Evolutionary conservation across 805 yeast genomes (phyloP), one percentile per base, ranked within the genome.

Genomic region (Barnettozyma wickerhamii): DNA sequence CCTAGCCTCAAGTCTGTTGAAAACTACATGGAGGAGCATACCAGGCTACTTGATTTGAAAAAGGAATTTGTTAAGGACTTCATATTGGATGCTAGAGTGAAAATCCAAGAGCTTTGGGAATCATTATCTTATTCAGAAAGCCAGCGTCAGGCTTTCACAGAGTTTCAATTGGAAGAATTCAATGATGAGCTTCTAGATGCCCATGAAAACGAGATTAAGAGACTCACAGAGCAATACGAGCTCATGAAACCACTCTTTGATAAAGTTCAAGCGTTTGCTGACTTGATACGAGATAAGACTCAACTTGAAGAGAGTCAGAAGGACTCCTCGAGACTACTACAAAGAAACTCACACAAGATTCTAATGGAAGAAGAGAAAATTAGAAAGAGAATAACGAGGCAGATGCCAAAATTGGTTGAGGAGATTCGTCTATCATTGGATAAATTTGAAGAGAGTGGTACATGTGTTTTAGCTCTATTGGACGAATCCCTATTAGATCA

Each of bases 321-420:
- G 52, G 93, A 91, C 58, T 80, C 97, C 0, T 79, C 91, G 0
- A 72, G 98, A 46, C 68, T 90, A 32, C 60, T 84, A 34, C 77
- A 83, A 47, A 77, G 85, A 53, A 81, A 84, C 51, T 82, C 89
- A 2, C 90, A 91, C 48, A 81, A 80, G 45, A 81, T 90, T 19
- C 65, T 91, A 43, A 68, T 84, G 42, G 75, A 82, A 42, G 99
- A 91, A 57, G 96, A 89, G 56, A 81, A 73, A 53, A 67, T 79
- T 30, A 67, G 97, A 41, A 82, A 82, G 50, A 73, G 74, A 40
- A 68, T 90, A 7, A 63, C 75, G n/a, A 77, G 78, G 53, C 74
- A 75, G 49, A 65, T 86, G 49, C 98, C 98, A 0, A 66, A 68
- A 28, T 68, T 84, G 0, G 62, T 86, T 9, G 60, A 65, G 4